Evolutionary conservation across 805 yeast genomes (phyloP).

Genomic region (Wickerhamiella vanderwaltii): DNA sequence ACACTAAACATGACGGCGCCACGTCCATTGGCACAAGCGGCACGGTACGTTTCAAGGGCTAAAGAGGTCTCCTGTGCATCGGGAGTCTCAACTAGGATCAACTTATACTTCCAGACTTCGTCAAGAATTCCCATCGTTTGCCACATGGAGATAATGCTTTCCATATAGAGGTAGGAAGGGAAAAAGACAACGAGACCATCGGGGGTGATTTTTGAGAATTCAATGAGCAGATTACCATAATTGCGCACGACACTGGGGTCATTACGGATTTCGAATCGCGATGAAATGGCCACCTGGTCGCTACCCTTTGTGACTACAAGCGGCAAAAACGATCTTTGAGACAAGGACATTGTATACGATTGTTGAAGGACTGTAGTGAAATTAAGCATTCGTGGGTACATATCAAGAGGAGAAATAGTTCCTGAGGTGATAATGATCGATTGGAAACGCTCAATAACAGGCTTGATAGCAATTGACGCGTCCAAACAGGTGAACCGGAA

Average conservation of each 20-base stretch:
- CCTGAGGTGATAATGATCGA: constrained; percentile 95
- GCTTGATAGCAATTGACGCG: constrained; percentile 95
- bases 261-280: constrained; percentile 91
- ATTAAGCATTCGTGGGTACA: constrained; percentile 95
- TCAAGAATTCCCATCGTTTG: constrained; percentile 96
- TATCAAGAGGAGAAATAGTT: constrained; percentile 93
- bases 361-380: constrained; percentile 89
- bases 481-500: constrained; percentile 87
- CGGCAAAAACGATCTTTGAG: constrained; percentile 85
- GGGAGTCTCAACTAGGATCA: constrained; percentile 93
- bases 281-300: constrained; percentile 93
- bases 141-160: constrained; percentile 96
- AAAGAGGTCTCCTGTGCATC: constrained; percentile 97
- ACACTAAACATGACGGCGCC: constrained; percentile 95
- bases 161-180: constrained; percentile 96
- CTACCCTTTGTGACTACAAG: constrained; percentile 95
- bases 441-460: constrained; percentile 84
- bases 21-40: constrained; percentile 93
- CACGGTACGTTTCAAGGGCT: constrained; percentile 88
- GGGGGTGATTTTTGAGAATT: constrained; percentile 89
- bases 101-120: constrained; percentile 95
- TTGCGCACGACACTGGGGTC: constrained; percentile 97
- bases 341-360: constrained; percentile 90
- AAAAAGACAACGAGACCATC: constrained; percentile 97
- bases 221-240: constrained; percentile 84